phyloP scores from a whole-genome alignment of 106 monocot species.

The Ottelia alismoides region DNA sequence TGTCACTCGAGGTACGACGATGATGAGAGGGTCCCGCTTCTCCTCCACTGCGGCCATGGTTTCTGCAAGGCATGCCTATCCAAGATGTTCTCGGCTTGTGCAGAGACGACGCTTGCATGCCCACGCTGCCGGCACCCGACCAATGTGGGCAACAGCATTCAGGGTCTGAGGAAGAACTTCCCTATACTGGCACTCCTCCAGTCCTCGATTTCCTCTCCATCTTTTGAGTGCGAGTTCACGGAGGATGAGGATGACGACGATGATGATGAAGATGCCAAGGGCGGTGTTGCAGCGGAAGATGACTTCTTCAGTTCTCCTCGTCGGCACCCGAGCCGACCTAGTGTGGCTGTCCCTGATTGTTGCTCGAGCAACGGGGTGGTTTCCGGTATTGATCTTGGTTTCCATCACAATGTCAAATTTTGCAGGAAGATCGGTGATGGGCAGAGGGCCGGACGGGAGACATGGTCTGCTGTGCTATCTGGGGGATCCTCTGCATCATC shows the following conservation, averaged over 20 bases:
- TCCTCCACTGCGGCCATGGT: constrained; percentile 93
- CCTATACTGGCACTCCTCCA: constrained; percentile 71
- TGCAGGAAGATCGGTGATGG: constrained; percentile 44
- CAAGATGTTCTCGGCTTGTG: constrained; percentile 67
- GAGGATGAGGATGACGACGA: constrained; percentile 44
- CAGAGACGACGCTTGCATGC: constrained; percentile 58
- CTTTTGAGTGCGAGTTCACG: constrained; percentile 40
- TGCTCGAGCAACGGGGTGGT: constrained; percentile 20
- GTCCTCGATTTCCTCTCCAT: constrained; percentile 55
- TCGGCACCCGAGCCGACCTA: constrained; percentile 3
- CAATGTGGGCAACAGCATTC: constrained; percentile 80
- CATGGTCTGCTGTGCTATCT: constrained; percentile 74
- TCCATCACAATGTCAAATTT: constrained; percentile 74
- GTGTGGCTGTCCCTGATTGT: constrained; percentile 23
- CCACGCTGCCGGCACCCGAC: constrained; percentile 93
- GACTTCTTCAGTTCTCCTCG: constrained; percentile 21
- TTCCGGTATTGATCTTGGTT: constrained; percentile 43
- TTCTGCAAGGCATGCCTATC: constrained; percentile 83
- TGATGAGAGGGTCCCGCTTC: constrained; percentile 62
- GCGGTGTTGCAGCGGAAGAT: constrained; percentile 8
- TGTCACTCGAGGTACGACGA: constrained; percentile 91
- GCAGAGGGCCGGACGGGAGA: constrained; percentile 47
- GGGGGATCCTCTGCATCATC: constrained; percentile 27
- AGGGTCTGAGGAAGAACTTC: constrained; percentile 90
- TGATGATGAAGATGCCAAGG: constrained; percentile 5